Evolutionary conservation across 208 protist genomes (phyloP), one percentile per base, ranked within the genome.

Genomic region (Angomonas desouzai): DNA sequence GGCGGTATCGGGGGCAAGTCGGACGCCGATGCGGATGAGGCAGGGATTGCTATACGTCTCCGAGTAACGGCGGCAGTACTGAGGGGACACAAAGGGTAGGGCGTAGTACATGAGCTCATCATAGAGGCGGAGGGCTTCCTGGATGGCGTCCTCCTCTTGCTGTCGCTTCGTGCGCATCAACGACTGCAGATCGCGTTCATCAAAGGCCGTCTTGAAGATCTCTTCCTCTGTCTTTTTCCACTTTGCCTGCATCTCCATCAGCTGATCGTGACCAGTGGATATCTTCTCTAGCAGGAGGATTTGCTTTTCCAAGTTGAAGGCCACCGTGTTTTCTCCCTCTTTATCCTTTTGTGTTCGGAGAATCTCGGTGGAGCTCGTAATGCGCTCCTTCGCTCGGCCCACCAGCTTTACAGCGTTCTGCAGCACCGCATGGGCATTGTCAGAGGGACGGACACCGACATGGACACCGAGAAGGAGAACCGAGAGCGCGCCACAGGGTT

Each of bases 41-140:
- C 90, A 96, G 2, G 87, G 78, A 69, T 93, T 85, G 48, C 70
- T 73, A 74, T 96, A 96, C 40, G 86, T 93, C 70, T 91, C 82
- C 48, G 79, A 72, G 59, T 82, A 73, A 56, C 84, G 80, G 48
- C 90, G 90, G 70, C 81, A 81, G 72, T 88, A 96, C 79, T 96
- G 90, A 28, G 90, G 90, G 16, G 81, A 62, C 58, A 81, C 76
- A 65, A 93, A 93, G 22, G 83, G 80, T 32, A 96, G 72, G 38
- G 83, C 89, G 22, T 83, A 72, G 64, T 92, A 77, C 28, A 92
- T 72, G 11, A 72, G 49, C 43, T 76, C 70, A 55, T 96, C 85
- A 63, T 92, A 83, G 23, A 89, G 58, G 18, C 36, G 58, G 57
- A 87, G 84, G 40, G 74, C 87, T 62, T 83, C 74, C 55, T 83